A percentile compares a stretch with the other conserved stretches of the same genome.
phyloP scores from a whole-genome alignment of 169 alveolate species.

The Babesia caballi region DNA sequence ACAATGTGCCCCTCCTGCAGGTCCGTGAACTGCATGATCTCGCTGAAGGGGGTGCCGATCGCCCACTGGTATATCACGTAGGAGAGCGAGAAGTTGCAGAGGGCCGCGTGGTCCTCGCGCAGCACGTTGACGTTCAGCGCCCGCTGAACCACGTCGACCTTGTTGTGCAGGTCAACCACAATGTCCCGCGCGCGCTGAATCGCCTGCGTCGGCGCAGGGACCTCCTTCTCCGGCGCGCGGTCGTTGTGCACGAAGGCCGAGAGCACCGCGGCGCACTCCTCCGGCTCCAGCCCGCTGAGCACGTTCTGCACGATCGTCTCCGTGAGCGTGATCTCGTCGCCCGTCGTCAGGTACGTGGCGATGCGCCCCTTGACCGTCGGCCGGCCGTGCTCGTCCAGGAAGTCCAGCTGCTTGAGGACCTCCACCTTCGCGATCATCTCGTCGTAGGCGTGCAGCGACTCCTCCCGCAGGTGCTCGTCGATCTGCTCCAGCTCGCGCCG shows the following conservation, averaged over 20 bases:
- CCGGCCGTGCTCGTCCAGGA: constrained; percentile 75
- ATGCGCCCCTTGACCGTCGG: constrained; percentile 84
- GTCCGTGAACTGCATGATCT: constrained; percentile 70
- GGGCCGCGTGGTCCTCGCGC: constrained; percentile 39
- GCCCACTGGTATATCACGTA: constrained; percentile 77
- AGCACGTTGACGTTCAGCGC: constrained; percentile 48
- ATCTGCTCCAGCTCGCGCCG: constrained; percentile 71
- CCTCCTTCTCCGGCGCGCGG: constrained; percentile 72
- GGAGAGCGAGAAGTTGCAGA: constrained; percentile 61
- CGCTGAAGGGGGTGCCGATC: constrained; percentile 72
- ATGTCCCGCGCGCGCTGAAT: constrained; percentile 74
- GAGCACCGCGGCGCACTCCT: constrained; percentile 77
- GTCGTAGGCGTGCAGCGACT: constrained; percentile 76
- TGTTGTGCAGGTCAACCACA: constrained; percentile 46
- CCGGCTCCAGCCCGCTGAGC: constrained; percentile 68
- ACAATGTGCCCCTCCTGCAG: constrained; percentile 93
- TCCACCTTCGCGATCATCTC: constrained; percentile 80
- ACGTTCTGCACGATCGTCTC: constrained; percentile 74
- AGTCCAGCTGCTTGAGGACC: constrained; percentile 77
- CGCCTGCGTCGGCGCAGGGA: constrained; percentile 76
- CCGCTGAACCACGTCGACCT: constrained; percentile 58
- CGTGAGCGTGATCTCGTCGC: constrained; percentile 84
- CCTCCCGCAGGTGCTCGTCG: constrained; percentile 70
- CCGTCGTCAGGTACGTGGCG: constrained; percentile 80
- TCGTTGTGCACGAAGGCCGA: constrained; percentile 77